Base-by-base conservation (phyloP, 768 basidiomycete genomes). In the Grammothele lineata region DNA sequence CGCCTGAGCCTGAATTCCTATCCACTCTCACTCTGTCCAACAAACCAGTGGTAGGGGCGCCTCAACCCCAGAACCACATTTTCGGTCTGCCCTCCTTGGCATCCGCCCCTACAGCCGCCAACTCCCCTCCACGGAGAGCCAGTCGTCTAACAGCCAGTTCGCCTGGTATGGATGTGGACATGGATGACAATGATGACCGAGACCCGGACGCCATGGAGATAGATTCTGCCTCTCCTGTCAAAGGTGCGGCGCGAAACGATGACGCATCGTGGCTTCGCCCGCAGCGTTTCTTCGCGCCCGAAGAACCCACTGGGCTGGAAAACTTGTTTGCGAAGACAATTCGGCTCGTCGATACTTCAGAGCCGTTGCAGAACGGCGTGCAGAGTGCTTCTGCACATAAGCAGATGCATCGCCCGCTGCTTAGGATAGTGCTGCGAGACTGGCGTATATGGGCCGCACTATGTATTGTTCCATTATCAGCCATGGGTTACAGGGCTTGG, bases 301-400 rank as follows among this genome's bases (percentile, higher is more conserved):
- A 88, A 60, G 76, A 79, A 50, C 84, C 86, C 1, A 90, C 87
- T 1, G 87, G 87, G 12, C 71, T 90, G 7, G 87, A 90, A 62
- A 70, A 73, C 30, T 65, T 90, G 14, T 83, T 89, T 51, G 80
- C 81, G 47, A 71, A 69, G 51, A 80, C 85, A 10, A 74, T 71
- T 37, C 57, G 50, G 25, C 52, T 63, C 3, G 54, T 51, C 15
- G 62, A 63, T 32, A 44, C 26, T 12, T 53, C 58, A 22, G 55
- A 53, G n/a, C 49, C 50, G 21, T 40, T 18, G 25, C 21, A 21
- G 11, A 44, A 40, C 25, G 36, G 21, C 25, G 26, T 25, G 17
- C 40, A 34, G 30, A 32, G 35, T 26, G 38, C 23, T 17, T 7
- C 8, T 32, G 15, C 15, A 15, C 30, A 32, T 32, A 15, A 32